A percentile compares a stretch with the other conserved stretches of the same genome.
Conservation (phyloP, 2,329 filamentous ascomycete species). For the Tympanopsis confertula region DNA sequence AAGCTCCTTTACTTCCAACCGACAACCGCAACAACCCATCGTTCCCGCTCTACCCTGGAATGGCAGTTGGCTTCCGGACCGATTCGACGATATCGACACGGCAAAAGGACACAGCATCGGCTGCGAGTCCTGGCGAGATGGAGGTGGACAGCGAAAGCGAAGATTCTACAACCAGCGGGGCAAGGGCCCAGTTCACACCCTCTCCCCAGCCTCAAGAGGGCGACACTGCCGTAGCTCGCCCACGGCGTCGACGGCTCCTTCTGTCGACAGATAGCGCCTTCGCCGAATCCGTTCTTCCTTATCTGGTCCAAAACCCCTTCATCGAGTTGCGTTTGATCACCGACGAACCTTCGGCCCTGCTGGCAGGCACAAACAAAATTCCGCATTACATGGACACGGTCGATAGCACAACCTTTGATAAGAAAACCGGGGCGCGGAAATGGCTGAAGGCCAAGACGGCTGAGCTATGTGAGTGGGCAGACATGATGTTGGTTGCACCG, state of each 20-base stretch:
- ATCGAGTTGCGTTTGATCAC: conserved; percentile 27
- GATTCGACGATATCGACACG: no score
- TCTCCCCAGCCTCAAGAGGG: no score
- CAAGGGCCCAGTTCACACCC: no score
- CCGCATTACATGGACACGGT: conserved; percentile 1
- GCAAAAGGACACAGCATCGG: no score
- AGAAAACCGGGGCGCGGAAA: neutral
- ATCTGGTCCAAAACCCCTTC: conserved; percentile 20
- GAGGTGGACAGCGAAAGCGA: no score
- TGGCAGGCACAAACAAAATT: conserved; percentile 1
- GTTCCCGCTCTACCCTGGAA: no score
- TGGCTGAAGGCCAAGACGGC: conserved; percentile 1
- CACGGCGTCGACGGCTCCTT: conserved; percentile 15
- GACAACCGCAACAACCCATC: no score
- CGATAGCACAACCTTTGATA: neutral
- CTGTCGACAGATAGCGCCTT: conserved; percentile 24
- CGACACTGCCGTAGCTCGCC: no score
- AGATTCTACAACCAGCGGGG: no score
- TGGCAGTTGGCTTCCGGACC: neutral
- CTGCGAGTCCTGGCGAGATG: no score
- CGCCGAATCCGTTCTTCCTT: conserved; percentile 21
- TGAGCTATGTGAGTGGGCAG: neutral
- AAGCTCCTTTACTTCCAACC: no score
- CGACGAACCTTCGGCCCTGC: conserved; percentile 12
- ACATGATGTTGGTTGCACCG: neutral